Conservation (phyloP, 2,329 filamentous ascomycete species). For the Ophiocordyceps sinensis region DNA sequence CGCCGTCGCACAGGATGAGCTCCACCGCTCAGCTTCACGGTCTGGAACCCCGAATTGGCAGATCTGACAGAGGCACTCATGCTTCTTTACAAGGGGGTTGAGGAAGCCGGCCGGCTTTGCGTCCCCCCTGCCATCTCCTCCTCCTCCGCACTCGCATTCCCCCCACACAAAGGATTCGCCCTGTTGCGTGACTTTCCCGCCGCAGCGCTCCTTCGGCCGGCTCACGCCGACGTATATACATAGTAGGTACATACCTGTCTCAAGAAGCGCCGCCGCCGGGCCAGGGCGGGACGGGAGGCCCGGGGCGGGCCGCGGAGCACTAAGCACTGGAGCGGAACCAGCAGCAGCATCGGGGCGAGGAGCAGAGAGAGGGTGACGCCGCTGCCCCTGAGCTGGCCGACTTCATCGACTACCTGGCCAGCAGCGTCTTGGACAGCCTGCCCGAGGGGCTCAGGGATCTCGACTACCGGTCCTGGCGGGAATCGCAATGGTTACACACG, state of each 20-base stretch:
- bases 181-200: constrained; percentile 64
- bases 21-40: no score
- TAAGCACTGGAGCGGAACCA: not conserved
- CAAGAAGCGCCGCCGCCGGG: constrained; percentile 27
- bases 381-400: constrained; percentile 48
- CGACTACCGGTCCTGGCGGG: constrained; percentile 38
- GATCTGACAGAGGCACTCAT: no score
- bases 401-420: constrained; percentile 67
- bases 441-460: constrained; percentile 46
- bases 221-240: constrained; percentile 25
- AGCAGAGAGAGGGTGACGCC: no score
- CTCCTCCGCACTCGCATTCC: constrained; percentile 1
- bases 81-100: no score
- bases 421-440: constrained; percentile 51
- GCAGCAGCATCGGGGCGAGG: constrained; percentile 3
- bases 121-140: not conserved
- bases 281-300: constrained; percentile 4
- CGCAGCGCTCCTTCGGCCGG: constrained; percentile 48
- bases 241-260: no score
- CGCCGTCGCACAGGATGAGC: no score
- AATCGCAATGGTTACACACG: constrained; percentile 27
- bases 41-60: no score
- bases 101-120: no score
- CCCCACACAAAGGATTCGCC: constrained; percentile 18
- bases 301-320: not conserved